Evolutionary conservation across 179 eudicot species (phyloP).

Genomic region (Gypsophila paniculata): DNA sequence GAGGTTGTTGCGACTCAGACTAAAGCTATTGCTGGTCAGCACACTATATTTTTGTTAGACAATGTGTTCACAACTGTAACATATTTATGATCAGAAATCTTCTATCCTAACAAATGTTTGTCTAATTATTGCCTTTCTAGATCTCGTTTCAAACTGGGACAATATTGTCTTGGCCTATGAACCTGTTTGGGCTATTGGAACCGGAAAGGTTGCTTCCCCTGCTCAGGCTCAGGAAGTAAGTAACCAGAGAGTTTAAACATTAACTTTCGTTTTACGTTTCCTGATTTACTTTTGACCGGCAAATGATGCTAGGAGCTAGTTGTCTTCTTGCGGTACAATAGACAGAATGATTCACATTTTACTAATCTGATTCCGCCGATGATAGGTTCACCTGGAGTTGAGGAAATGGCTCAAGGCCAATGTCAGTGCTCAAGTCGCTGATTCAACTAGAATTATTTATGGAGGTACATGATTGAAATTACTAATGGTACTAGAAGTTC

Average conservation of each 20-base stretch:
- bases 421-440: constrained; percentile 60
- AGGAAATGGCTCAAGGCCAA: constrained; percentile 75
- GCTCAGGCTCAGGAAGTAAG: constrained; percentile 94
- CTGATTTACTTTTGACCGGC: not conserved
- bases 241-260: not conserved
- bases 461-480: constrained; percentile 50
- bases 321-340: not conserved
- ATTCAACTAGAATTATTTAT: constrained; percentile 69
- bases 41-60: not conserved
- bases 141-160: constrained; percentile 52
- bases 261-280: not conserved
- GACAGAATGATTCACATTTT: not conserved
- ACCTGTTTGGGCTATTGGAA: constrained; percentile 97
- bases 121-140: constrained; percentile 32
- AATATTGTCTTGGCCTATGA: constrained; percentile 83
- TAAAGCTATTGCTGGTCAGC: constrained; percentile 79
- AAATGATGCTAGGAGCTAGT: not conserved
- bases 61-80: not conserved
- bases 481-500: not conserved
- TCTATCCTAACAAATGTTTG: not conserved
- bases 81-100: constrained; percentile 8
- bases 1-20: constrained; percentile 89
- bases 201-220: constrained; percentile 86
- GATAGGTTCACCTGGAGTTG: constrained; percentile 67
- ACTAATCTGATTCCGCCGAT: constrained; percentile 7